Evolutionary conservation across 345 rosid genomes (phyloP).

Genomic region (Mallotus nudiflorus): DNA sequence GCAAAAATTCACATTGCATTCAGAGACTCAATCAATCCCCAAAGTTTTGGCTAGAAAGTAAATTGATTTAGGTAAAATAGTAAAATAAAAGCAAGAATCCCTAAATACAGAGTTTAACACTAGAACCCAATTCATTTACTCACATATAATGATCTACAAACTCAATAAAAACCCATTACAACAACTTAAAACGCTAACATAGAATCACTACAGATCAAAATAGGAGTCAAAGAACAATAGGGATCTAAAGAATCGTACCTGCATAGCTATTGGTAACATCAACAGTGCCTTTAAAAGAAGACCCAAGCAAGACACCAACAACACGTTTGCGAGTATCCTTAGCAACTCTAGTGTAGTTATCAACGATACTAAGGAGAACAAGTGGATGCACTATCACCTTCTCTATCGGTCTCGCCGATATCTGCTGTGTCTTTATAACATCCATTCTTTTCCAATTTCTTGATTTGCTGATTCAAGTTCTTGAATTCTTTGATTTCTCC

Average conservation of each 20-base stretch:
- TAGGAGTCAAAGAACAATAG: not conserved
- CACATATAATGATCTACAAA: not conserved
- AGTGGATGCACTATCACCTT: slow-evolving; percentile 95
- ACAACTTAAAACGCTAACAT: not conserved
- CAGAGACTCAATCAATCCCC: not conserved
- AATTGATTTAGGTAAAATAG: not conserved
- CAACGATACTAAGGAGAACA: slow-evolving; percentile 92
- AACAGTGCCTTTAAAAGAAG: slow-evolving; percentile 33
- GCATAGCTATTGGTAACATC: slow-evolving; percentile 35
- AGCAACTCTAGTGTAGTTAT: slow-evolving; percentile 55
- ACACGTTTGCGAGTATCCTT: slow-evolving; percentile 31
- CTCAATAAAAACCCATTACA: not conserved
- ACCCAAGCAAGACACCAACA: slow-evolving; percentile 33
- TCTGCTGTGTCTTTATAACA: slow-evolving; percentile 90
- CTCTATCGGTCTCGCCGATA: slow-evolving; percentile 78
- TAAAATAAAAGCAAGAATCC: not conserved
- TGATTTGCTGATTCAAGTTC: not conserved
- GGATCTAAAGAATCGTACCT: slow-evolving; percentile 19
- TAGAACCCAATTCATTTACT: not conserved
- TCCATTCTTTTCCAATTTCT: slow-evolving; percentile 58
- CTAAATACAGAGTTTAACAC: not conserved
- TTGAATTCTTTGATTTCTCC: not conserved
- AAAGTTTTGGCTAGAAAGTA: not conserved
- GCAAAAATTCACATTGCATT: too few species aligned
- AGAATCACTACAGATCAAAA: not conserved